Conservation (phyloP, 2,329 filamentous ascomycete genomes). For the Aspergillus tamarii region DNA sequence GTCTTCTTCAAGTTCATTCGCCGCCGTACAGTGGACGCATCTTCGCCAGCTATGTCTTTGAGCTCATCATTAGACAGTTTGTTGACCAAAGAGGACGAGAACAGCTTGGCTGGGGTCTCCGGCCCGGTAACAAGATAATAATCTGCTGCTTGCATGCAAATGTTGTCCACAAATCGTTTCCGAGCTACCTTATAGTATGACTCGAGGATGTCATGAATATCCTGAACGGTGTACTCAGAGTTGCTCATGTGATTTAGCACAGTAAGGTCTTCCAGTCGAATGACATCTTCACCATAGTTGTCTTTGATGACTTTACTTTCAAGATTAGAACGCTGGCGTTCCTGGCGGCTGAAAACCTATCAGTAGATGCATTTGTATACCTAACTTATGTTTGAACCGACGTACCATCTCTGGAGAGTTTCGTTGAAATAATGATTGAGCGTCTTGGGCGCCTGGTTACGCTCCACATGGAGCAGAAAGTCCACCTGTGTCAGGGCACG, state of each 20-base stretch:
- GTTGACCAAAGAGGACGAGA: conserved; percentile 57
- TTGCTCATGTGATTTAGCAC: conserved; percentile 21
- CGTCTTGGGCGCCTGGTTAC: conserved; percentile 51
- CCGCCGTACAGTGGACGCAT: conserved; percentile 43
- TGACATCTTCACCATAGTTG: not conserved
- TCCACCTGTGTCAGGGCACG: conserved; percentile 52
- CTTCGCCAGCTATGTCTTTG: conserved; percentile 62
- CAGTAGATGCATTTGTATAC: not conserved
- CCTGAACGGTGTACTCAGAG: conserved; percentile 33
- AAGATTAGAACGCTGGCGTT: not conserved
- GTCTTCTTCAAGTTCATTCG: conserved; percentile 52
- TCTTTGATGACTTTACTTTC: not conserved
- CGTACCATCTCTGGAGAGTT: conserved; percentile 45
- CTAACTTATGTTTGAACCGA: not conserved
- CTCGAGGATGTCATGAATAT: conserved; percentile 63
- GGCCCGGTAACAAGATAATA: conserved; percentile 56
- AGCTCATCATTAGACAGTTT: conserved; percentile 54
- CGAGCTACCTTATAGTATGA: conserved; percentile 65
- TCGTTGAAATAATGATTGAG: conserved; percentile 57
- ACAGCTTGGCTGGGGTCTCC: conserved; percentile 55
- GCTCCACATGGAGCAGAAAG: conserved; percentile 59
- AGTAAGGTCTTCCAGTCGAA: not conserved
- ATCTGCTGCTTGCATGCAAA: conserved; percentile 62
- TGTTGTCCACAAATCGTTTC: conserved; percentile 65
- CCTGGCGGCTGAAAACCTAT: not conserved